Evolutionary conservation across 1,139 yeast genomes (phyloP), one percentile per base, ranked within the genome.

Genomic region (Yamadazyma oceani): DNA sequence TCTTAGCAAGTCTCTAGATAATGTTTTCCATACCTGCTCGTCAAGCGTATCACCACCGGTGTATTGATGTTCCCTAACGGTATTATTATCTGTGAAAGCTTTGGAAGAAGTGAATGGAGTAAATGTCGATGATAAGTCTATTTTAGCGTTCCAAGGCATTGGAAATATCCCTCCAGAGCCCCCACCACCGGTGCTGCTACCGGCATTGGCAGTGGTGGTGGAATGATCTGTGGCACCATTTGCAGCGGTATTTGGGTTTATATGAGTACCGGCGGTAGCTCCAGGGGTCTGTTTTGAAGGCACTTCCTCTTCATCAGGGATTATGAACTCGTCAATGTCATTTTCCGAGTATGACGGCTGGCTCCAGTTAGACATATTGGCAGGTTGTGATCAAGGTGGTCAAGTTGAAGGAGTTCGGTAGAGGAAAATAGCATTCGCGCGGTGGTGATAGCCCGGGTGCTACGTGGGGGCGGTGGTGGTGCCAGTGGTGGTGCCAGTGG

Each of bases 1-100:
- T 17, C 82, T 82, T 19, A 68, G 57, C 26, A 85, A 53, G 54
- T 87, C 96, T 41, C 95, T 70, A 49, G 74, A 65, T 34, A 87
- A 60, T 0, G 96, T 87, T 12, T 74, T 68, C 52, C 75, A 59
- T 3, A 87, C 89, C 0, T 95, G 88, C 62, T 87, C 96, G 57
- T 87, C 95, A 12, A 87, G 64, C 1, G 96, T 86, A 54, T 85
- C 88, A 28, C 94, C 92, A 2, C 95, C 95, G 21, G 83, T 64
- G 57, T 82, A 86, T 45, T 86, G 82, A 27, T 87, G 75, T 55
- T 84, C 92, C 46, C 76, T 74, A 21, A 84, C 70, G 39, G 75
- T 75, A 46, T 78, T 81, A 45, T 77, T 75, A 9, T 66, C 68
- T 10, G 66, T 62, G 35, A 71, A 52, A 10, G 53, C 49, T 22